These are phyloP conservation scores for Podospora anserina DNA, from an alignment of 495 filamentous ascomycete genomes.

Conservation along the genomic window DNA sequence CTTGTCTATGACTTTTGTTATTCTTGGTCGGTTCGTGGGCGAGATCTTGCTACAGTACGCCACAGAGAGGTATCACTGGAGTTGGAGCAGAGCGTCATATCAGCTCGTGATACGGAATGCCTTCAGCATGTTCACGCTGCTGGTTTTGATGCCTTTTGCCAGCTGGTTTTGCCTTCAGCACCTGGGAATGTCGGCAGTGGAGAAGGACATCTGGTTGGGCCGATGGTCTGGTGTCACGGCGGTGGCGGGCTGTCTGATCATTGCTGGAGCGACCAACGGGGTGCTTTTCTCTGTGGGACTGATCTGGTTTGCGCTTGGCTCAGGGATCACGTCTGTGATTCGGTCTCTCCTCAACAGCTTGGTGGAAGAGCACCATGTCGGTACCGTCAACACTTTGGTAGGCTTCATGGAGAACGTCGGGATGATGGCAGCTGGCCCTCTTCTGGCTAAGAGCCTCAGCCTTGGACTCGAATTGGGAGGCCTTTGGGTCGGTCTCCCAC, in stretches of 20 bases:
- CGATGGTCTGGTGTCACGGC: slow-evolving; percentile 22
- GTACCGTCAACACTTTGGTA: slow-evolving; percentile 32
- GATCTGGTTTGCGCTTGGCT: slow-evolving; percentile 26
- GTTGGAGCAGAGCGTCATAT: slow-evolving; percentile 29
- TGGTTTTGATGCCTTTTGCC: slow-evolving; percentile 26
- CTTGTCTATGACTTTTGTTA: slow-evolving; percentile 24
- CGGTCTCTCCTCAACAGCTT: slow-evolving; percentile 31
- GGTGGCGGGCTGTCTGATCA: slow-evolving; percentile 23
- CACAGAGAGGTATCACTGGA: slow-evolving; percentile 33
- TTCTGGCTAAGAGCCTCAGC: slow-evolving; percentile 30
- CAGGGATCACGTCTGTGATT: slow-evolving; percentile 20
- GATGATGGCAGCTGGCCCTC: slow-evolving; percentile 26
- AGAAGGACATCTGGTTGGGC: slow-evolving; percentile 29
- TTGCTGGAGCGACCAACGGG: slow-evolving; percentile 23
- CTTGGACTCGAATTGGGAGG: slow-evolving; percentile 29
- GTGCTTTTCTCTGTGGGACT: slow-evolving; percentile 22
- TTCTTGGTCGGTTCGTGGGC: slow-evolving; percentile 28
- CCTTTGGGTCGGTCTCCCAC: slow-evolving; percentile 31
- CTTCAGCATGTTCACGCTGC: slow-evolving; percentile 25
- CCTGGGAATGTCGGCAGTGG: slow-evolving; percentile 21
- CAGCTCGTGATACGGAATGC: slow-evolving; percentile 28
- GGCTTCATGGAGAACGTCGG: slow-evolving; percentile 31
- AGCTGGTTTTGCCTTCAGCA: slow-evolving; percentile 26
- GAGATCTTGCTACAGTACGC: slow-evolving; percentile 37
- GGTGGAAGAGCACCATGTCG: slow-evolving; percentile 37